Evolutionary conservation across 768 basidiomycete species (phyloP).

Genomic region (Pleurotus eryngii): DNA sequence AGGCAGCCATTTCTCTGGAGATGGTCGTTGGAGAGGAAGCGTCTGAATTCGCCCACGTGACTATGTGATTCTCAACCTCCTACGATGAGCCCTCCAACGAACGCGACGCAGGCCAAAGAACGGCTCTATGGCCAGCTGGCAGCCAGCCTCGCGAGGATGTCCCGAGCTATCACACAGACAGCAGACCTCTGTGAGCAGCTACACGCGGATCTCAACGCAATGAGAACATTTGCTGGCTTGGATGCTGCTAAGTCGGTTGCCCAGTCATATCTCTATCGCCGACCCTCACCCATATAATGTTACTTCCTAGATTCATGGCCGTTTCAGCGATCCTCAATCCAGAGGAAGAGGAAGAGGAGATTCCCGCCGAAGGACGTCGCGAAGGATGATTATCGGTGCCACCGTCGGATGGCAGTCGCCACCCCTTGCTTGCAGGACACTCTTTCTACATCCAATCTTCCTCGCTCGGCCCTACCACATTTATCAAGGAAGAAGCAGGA

Average conservation of each 20-base stretch:
- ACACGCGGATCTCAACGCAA: slow-evolving; percentile 71
- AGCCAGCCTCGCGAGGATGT: slow-evolving; percentile 62
- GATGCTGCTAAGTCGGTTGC: slow-evolving; percentile 75
- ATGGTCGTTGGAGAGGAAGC: slow-evolving; percentile 27
- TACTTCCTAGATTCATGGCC: slow-evolving; percentile 45
- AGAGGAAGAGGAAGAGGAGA: slow-evolving; percentile 17
- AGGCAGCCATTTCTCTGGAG: slow-evolving; percentile 48
- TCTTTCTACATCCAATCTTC: too few relatives aligned
- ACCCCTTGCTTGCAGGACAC: too few relatives aligned
- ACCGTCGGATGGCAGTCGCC: too few relatives aligned
- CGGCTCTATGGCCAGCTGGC: slow-evolving; percentile 78
- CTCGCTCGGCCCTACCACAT: too few relatives aligned
- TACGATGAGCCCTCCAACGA: slow-evolving; percentile 33
- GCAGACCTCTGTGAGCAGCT: slow-evolving; percentile 76
- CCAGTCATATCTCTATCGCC: background rate
- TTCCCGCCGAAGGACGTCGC: background rate
- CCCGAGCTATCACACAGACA: slow-evolving; percentile 64
- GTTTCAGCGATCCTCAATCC: slow-evolving; percentile 40
- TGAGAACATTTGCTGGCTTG: slow-evolving; percentile 74
- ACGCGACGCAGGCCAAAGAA: slow-evolving; percentile 76
- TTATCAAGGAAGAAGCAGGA: too few relatives aligned
- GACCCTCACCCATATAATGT: background rate
- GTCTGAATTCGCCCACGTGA: slow-evolving; percentile 12
- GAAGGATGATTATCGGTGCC: slow-evolving; percentile 2
- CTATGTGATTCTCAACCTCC: background rate